A percentile compares a stretch with the other conserved stretches of the same genome.
phyloP scores from a whole-genome alignment of 257 asterid genomes.

The Solanum acaule region DNA sequence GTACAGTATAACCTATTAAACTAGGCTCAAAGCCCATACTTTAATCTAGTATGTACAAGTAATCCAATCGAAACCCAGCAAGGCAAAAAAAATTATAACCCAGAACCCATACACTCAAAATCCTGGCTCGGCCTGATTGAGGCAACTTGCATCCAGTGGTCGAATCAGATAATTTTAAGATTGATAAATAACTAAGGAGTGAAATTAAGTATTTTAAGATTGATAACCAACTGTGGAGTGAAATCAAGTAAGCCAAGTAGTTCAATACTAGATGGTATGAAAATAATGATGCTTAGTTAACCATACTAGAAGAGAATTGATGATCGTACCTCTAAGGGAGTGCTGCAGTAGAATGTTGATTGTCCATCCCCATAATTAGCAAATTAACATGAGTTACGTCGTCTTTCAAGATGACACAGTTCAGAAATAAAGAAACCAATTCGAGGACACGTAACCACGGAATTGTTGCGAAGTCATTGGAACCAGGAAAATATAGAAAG shows the following conservation, averaged over 20 bases:
- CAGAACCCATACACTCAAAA: background rate
- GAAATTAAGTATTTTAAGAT: no score
- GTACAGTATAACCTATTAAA: no score
- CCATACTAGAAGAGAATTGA: background rate
- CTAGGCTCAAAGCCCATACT: no score
- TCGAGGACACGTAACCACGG: background rate
- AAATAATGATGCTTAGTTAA: background rate
- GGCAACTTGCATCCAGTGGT: background rate
- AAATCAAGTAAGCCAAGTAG: no score
- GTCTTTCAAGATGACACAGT: background rate
- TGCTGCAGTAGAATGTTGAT: background rate
- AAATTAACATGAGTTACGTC: background rate
- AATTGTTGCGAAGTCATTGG: no score
- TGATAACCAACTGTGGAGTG: no score
- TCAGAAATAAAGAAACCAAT: background rate
- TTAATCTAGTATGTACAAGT: background rate
- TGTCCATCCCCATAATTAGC: background rate
- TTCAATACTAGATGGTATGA: background rate
- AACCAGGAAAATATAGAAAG: background rate
- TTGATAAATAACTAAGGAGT: background rate
- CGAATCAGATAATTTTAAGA: background rate
- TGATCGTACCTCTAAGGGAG: background rate
- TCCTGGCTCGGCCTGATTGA: background rate
- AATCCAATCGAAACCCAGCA: background rate
- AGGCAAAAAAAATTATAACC: background rate